Base-by-base conservation (phyloP, 495 filamentous ascomycete genomes). In the Penicillium mononematosum region DNA sequence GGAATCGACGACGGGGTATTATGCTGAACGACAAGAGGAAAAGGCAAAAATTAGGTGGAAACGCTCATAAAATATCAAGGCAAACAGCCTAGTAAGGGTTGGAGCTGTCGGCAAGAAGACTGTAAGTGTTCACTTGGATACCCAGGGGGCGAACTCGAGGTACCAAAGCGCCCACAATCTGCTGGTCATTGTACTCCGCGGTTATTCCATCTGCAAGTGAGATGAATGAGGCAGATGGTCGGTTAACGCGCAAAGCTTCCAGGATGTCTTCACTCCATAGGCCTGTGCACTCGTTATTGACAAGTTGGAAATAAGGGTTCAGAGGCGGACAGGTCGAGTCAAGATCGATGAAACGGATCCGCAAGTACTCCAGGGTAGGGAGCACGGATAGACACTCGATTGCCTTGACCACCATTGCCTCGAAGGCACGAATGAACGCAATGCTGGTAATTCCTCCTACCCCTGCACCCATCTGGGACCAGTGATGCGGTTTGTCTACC, bases 261-360 rank as follows among this genome's bases (percentile, higher is more conserved):
- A 89, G 68, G 53, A 89, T 89, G 8, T 77, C 69, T 7, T 84
- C 80, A 66, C 83, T 88, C 86, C 86, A 90, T 2, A 90, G 77
- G 11, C 87, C 87, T 2, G 81, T 83, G 58, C 82, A 84, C 63
- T 78, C 66, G 17, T 80, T 77, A 58, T 82, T 70, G 14, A 74
- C 67, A 14, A 89, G 71, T 58, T 85, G 72, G 62, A 89, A 90
- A 60, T 84, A 82, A 0, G 87, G 87, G 59, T 89, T 89, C 2
- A 89, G 70, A 4, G 80, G 79, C 0, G 64, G 72, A 45, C 66
- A 64, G 12, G 65, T 75, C 66, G 72, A 77, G 80, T 86, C 86
- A 3, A 89, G 78, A 65, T 90, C 87, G 24, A 90, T 82, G 64
- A 86, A 89, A 50, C 86, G 84, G 60, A 90, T 87, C 53, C 85